These are phyloP conservation scores for Dendrostoma leiphaemia DNA, from an alignment of 2,329 filamentous ascomycete species.

Conservation along the genomic window DNA sequence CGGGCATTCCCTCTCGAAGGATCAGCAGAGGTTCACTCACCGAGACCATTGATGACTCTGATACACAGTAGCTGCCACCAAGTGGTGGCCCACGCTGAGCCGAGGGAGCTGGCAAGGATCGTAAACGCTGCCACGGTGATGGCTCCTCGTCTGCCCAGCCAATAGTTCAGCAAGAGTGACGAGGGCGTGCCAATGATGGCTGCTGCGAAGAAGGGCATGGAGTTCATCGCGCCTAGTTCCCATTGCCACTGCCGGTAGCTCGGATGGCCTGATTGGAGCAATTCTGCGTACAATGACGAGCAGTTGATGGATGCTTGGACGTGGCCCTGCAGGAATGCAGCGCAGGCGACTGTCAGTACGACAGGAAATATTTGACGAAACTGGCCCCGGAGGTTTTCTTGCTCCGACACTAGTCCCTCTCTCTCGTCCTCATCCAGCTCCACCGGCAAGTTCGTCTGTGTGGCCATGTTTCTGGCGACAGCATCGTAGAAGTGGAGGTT, in stretches of 20 bases:
- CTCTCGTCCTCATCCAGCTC: conserved; percentile 34
- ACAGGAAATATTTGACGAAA: conserved; percentile 36
- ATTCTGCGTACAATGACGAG: conserved; percentile 30
- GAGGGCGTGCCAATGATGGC: conserved; percentile 38
- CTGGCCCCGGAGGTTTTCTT: conserved; percentile 37
- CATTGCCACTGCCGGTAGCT: conserved; percentile 26
- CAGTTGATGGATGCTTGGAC: conserved; percentile 44
- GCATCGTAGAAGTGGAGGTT: conserved; percentile 38
- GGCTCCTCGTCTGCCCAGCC: conserved; percentile 37
- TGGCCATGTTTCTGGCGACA: conserved; percentile 29
- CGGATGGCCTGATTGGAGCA: neutral
- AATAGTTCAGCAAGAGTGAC: conserved; percentile 39
- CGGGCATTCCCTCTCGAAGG: neutral
- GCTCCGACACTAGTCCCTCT: conserved; percentile 34
- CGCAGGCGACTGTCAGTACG: conserved; percentile 41
- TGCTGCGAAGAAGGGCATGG: conserved; percentile 38
- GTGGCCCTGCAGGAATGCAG: conserved; percentile 42
- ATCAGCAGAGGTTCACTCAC: conserved; percentile 23
- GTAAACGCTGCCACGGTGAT: conserved; percentile 37
- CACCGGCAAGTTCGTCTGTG: conserved; percentile 29
- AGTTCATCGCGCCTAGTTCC: conserved; percentile 38
- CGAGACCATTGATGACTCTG: conserved; percentile 37
- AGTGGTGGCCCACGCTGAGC: conserved; percentile 30
- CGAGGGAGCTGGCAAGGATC: conserved; percentile 38
- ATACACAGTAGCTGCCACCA: conserved; percentile 35